Evolutionary conservation across 148 eudicot species (phyloP).

Genomic region (Chenopodium album): DNA sequence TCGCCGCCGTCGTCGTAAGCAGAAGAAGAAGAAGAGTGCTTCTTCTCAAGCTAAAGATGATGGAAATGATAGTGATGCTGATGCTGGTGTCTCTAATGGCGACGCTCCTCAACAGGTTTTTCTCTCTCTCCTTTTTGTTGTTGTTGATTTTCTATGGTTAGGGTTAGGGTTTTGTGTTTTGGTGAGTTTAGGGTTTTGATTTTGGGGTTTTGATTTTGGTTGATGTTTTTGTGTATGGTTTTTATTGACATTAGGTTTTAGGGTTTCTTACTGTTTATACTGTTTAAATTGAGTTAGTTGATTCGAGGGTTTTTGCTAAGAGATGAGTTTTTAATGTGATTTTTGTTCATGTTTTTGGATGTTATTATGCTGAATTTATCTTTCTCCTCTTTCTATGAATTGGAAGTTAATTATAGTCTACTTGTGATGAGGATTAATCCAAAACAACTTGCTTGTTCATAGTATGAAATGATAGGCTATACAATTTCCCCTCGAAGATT

Average conservation of each 20-base stretch:
- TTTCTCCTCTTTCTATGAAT: too few relatives aligned
- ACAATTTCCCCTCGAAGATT: too few relatives aligned
- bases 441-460: neutral
- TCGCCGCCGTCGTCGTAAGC: conserved; percentile 76
- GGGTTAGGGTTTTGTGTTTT: neutral
- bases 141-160: neutral
- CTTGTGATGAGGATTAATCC: neutral
- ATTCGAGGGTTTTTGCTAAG: neutral
- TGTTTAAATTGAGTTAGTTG: neutral
- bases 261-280: neutral
- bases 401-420: too few relatives aligned
- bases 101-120: conserved; percentile 7
- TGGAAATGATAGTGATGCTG: conserved; percentile 32
- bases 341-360: neutral
- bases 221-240: neutral
- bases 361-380: too few relatives aligned
- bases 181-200: neutral
- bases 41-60: conserved; percentile 10
- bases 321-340: neutral
- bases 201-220: neutral
- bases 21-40: conserved; percentile 64
- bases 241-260: neutral
- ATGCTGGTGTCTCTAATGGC: conserved; percentile 21
- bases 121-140: neutral
- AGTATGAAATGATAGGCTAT: neutral